Percentiles rank a stretch among this genome's conserved stretches.
Conservation (phyloP, 2,329 filamentous ascomycete species). For the Botrytis elliptica region DNA sequence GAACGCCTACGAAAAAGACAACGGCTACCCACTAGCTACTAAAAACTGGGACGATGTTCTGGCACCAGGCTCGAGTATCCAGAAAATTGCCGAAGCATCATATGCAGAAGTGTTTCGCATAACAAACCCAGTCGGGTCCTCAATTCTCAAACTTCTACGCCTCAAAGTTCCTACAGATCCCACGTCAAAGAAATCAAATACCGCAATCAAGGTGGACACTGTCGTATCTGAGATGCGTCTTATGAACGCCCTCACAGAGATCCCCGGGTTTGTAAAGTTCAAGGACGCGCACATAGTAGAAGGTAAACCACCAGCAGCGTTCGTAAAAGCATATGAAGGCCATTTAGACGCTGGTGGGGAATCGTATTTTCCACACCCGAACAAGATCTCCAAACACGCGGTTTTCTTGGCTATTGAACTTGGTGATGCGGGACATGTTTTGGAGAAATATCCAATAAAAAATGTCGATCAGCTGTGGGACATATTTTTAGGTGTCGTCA, state of each 20-base stretch:
- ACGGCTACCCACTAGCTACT: constrained; percentile 20
- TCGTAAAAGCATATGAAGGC: constrained; percentile 53
- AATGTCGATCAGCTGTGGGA: constrained; percentile 59
- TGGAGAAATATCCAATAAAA: constrained; percentile 57
- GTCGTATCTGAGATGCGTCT: constrained; percentile 60
- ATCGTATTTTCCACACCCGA: constrained; percentile 60
- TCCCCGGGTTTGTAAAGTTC: constrained; percentile 65
- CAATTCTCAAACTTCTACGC: constrained; percentile 64
- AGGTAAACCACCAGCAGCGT: constrained; percentile 52
- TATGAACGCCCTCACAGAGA: constrained; percentile 62
- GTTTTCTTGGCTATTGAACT: constrained; percentile 62
- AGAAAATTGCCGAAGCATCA: constrained; percentile 66
- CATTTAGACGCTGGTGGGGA: constrained; percentile 38
- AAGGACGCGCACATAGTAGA: constrained; percentile 62
- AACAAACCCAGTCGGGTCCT: constrained; percentile 57
- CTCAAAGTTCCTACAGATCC: constrained; percentile 42
- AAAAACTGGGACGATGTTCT: constrained; percentile 56
- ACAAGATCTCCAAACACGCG: constrained; percentile 56
- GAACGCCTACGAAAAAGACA: constrained; percentile 28
- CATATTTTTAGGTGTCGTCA: constrained; percentile 58
- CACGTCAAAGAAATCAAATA: constrained; percentile 25
- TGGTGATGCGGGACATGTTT: constrained; percentile 58
- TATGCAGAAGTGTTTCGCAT: constrained; percentile 66
- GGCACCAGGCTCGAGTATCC: constrained; percentile 51
- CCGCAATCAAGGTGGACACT: constrained; percentile 43